Evolutionary conservation across 2,329 filamentous ascomycete species (phyloP), one percentile per base, ranked within the genome.

Genomic region (Grosmannia serpens): DNA sequence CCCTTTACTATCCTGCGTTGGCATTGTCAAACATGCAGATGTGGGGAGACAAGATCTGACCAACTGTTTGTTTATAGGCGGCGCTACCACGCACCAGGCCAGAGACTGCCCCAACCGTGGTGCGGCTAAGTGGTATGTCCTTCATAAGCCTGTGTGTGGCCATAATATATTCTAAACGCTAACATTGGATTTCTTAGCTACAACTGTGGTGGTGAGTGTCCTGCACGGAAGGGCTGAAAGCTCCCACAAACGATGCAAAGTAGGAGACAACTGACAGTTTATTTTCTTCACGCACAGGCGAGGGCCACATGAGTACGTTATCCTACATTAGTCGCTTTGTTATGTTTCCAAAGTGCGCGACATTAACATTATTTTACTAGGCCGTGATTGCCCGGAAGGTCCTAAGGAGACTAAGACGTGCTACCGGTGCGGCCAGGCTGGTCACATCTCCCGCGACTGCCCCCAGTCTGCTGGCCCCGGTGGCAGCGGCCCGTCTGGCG

Each of bases 371-470:
- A 52, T 55, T 58, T 20, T n/a, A 31, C 29, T 62, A 88, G 86
- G 88, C 82, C 89, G 91, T 74, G 92, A 97, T 71, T 97, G 92
- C 81, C 85, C 87, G 63, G 85, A 89, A 72, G 87, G 90, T 61
- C 84, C 88, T 69, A 95, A 95, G 80, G 90, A 96, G 75, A 91
- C 76, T 72, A 84, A 87, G 78, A 81, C 84, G 67, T 88, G 84
- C 79, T 88, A 87, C 77, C 82, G 86, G 68, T 91, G 87, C 78
- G 89, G 89, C 70, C 83, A 88, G 74, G 76, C 85, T 65, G 92
- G 91, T 63, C 92, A 97, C 81, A 88, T 96, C 73, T 94, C 89
- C 67, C 91, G 92, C 67, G 91, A 96, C 70, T 91, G 88, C 78
- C 84, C 75, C 71, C 76, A 78, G 59, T 76, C 75, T 62, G 76